phyloP scores from a whole-genome alignment of 2,329 filamentous ascomycete genomes.

The Massarina eburnea region DNA sequence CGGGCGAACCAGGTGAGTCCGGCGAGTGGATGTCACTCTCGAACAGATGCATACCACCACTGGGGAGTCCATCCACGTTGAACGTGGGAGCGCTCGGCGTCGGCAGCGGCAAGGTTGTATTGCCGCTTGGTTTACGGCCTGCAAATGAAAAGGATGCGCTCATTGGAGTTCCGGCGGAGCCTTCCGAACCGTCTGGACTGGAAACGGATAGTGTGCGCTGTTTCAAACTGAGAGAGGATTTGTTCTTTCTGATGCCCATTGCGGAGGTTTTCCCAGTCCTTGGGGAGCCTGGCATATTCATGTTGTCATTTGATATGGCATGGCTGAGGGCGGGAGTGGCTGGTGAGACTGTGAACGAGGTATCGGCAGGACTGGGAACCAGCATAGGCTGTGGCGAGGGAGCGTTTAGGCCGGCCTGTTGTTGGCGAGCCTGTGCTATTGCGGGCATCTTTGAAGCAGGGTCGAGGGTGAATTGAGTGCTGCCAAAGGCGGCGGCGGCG shows the following conservation, averaged over 20 bases:
- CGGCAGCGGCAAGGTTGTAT: slow-evolving; percentile 65
- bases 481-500: slow-evolving; percentile 29
- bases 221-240: slow-evolving; percentile 65
- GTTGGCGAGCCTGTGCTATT: slow-evolving; percentile 31
- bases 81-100: slow-evolving; percentile 68
- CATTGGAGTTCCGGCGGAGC: slow-evolving; percentile 73
- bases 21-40: slow-evolving; percentile 77
- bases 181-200: slow-evolving; percentile 62
- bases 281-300: slow-evolving; percentile 37
- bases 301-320: slow-evolving; percentile 49
- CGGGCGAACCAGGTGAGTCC: slow-evolving; percentile 65
- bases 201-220: slow-evolving; percentile 71
- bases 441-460: slow-evolving; percentile 35
- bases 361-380: slow-evolving; percentile 45
- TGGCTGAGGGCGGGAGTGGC: slow-evolving; percentile 40
- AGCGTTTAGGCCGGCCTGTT: slow-evolving; percentile 23
- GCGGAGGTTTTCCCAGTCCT: slow-evolving; percentile 34
- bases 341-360: slow-evolving; percentile 45
- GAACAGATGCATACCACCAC: slow-evolving; percentile 77
- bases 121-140: slow-evolving; percentile 49
- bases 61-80: slow-evolving; percentile 57
- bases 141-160: slow-evolving; percentile 65
- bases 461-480: slow-evolving; percentile 28
- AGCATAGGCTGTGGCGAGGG: slow-evolving; percentile 32
- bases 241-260: slow-evolving; percentile 50